Conservation (phyloP, 331 rosid genomes). For the Dryas integrifolia region DNA sequence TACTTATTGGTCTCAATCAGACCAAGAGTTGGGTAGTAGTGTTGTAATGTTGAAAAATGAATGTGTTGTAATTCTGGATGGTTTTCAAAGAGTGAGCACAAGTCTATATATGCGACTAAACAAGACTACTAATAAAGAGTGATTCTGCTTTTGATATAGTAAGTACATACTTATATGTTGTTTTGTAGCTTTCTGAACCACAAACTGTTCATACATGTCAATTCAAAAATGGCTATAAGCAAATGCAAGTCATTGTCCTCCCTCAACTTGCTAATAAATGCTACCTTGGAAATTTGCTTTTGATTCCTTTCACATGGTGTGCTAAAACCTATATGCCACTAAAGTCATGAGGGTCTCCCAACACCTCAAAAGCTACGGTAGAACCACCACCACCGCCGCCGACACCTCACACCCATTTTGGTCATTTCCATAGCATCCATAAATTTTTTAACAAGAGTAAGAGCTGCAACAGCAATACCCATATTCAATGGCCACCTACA, state of each 20-base stretch:
- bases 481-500: neutral
- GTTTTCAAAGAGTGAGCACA: slow-evolving; percentile 12
- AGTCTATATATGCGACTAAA: neutral
- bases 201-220: neutral
- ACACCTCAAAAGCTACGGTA: slow-evolving; percentile 6
- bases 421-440: slow-evolving; percentile 4
- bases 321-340: neutral
- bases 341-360: slow-evolving; percentile 8
- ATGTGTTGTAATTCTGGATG: slow-evolving; percentile 29
- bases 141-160: neutral
- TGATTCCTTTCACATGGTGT: slow-evolving; percentile 16
- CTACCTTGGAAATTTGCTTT: neutral
- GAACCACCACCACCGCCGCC: slow-evolving; percentile 3
- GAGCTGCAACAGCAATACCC: neutral
- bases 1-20: slow-evolving; percentile 33
- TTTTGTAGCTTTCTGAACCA: neutral
- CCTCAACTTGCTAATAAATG: slow-evolving; percentile 6
- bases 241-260: slow-evolving; percentile 11
- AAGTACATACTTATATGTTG: too few relatives aligned
- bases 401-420: slow-evolving; percentile 8
- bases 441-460: neutral
- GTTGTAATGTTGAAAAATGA: slow-evolving; percentile 22
- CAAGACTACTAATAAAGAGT: neutral
- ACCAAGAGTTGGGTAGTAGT: slow-evolving; percentile 29
- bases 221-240: neutral